Percentiles rank a stretch among this genome's conserved stretches.
Evolutionary conservation across 345 rosid genomes (phyloP).

Genomic region (Hibiscus tridactylites): DNA sequence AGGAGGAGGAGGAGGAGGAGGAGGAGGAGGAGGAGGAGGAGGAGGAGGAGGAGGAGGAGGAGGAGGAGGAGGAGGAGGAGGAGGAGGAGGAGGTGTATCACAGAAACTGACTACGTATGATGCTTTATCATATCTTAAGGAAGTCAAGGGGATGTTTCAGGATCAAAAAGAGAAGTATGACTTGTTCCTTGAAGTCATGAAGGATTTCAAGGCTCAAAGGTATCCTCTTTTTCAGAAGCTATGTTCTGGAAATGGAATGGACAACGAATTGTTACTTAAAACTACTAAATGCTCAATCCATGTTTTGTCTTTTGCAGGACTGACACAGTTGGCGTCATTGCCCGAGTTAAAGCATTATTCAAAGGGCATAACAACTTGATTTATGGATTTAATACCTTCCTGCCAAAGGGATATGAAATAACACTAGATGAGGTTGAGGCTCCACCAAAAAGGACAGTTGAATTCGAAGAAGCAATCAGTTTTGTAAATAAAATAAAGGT

Average conservation of each 20-base stretch:
- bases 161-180: constrained; percentile 88
- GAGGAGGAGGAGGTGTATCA: constrained; percentile 18
- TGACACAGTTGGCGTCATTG: constrained; percentile 86
- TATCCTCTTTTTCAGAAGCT: constrained; percentile 11
- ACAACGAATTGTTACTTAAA: constrained; percentile 5
- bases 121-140: constrained; percentile 74
- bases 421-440: constrained; percentile 67
- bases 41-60: too few relatives aligned
- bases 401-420: constrained; percentile 92
- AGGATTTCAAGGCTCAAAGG: constrained; percentile 96
- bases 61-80: too few relatives aligned
- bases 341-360: constrained; percentile 80
- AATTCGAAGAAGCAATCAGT: constrained; percentile 70
- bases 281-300: neutral
- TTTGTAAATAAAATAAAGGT: constrained; percentile 89
- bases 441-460: constrained; percentile 80
- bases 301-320: constrained; percentile 45
- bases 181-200: constrained; percentile 89
- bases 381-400: constrained; percentile 86
- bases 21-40: too few relatives aligned
- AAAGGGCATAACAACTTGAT: constrained; percentile 89
- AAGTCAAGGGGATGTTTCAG: constrained; percentile 91
- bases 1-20: too few relatives aligned
- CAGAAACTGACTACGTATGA: constrained; percentile 84
- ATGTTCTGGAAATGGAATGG: neutral